Evolutionary conservation across 352 stramenopile species (phyloP).

Genomic region (Phytophthora macrochlamydospora): DNA sequence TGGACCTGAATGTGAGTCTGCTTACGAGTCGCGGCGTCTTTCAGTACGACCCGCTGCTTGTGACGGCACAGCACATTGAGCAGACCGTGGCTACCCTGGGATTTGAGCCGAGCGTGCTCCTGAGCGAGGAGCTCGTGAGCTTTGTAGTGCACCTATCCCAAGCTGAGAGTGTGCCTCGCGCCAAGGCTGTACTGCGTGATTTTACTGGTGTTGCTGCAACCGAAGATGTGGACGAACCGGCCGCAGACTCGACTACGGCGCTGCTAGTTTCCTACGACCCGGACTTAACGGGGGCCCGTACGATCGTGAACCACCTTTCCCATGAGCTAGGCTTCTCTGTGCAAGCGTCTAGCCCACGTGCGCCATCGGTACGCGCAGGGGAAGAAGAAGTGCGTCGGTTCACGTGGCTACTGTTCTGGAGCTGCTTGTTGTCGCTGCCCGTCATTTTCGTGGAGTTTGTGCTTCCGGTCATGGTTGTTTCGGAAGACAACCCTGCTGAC

Average conservation of each 20-base stretch:
- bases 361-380: slow-evolving; percentile 44
- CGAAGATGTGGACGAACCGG: slow-evolving; percentile 26
- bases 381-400: slow-evolving; percentile 53
- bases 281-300: slow-evolving; percentile 39
- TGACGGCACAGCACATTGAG: slow-evolving; percentile 68
- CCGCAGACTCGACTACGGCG: slow-evolving; percentile 9
- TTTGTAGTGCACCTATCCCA: slow-evolving; percentile 57
- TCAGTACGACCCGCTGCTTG: slow-evolving; percentile 46
- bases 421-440: slow-evolving; percentile 56
- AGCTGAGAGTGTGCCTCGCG: slow-evolving; percentile 23
- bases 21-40: slow-evolving; percentile 63
- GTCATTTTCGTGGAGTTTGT: slow-evolving; percentile 68
- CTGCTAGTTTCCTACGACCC: slow-evolving; percentile 59
- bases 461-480: slow-evolving; percentile 38
- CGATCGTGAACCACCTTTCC: slow-evolving; percentile 46
- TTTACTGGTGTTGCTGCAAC: slow-evolving; percentile 45
- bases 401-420: slow-evolving; percentile 51
- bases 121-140: slow-evolving; percentile 54
- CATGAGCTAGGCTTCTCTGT: slow-evolving; percentile 46
- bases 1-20: slow-evolving; percentile 66
- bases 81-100: slow-evolving; percentile 64
- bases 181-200: slow-evolving; percentile 26
- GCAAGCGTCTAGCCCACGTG: slow-evolving; percentile 53
- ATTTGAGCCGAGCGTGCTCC: slow-evolving; percentile 67
- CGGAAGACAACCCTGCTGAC: slow-evolving; percentile 25